phyloP scores from a whole-genome alignment of 2,329 filamentous ascomycete genomes.

The Phialophora verrucosa region DNA sequence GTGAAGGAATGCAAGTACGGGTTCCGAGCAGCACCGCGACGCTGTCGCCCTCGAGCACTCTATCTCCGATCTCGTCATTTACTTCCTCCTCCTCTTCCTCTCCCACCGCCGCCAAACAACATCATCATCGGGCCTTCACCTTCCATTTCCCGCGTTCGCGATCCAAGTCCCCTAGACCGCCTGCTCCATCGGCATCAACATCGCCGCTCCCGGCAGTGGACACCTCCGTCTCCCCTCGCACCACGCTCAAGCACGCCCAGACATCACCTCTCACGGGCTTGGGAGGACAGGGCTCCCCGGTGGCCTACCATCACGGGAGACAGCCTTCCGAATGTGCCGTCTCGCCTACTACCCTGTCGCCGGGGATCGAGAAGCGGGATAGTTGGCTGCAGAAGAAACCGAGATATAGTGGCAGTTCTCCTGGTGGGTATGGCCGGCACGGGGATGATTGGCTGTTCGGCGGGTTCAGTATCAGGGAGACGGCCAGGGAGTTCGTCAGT shows the following conservation, averaged over 20 bases:
- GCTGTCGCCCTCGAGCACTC: conserved; percentile 13
- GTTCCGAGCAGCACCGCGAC: neutral
- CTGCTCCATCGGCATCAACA: conserved; percentile 5
- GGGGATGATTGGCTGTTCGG: conserved; percentile 60
- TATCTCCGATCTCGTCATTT: conserved; percentile 10
- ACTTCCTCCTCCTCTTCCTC: conserved; percentile 1
- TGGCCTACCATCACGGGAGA: neutral
- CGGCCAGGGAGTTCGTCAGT: conserved; percentile 42
- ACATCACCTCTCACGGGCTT: conserved; percentile 6
- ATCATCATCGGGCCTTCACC: conserved; percentile 9
- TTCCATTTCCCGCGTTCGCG: conserved; percentile 13
- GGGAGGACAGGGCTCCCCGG: neutral
- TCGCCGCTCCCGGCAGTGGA: neutral
- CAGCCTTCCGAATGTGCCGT: conserved; percentile 21
- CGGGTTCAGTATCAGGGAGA: conserved; percentile 55
- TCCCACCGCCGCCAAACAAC: neutral
- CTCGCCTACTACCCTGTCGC: neutral
- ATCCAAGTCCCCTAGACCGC: conserved; percentile 17
- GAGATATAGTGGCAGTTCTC: conserved; percentile 41
- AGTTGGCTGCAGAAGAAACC: conserved; percentile 40
- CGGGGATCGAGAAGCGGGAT: conserved; percentile 11
- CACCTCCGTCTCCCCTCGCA: neutral
- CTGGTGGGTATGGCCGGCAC: conserved; percentile 56
- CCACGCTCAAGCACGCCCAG: conserved; percentile 14
- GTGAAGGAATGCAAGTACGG: conserved; percentile 1